These are phyloP conservation scores for Asparagopsis taxiformis DNA, from an alignment of 31 red algal genomes.

Conservation along the genomic window DNA sequence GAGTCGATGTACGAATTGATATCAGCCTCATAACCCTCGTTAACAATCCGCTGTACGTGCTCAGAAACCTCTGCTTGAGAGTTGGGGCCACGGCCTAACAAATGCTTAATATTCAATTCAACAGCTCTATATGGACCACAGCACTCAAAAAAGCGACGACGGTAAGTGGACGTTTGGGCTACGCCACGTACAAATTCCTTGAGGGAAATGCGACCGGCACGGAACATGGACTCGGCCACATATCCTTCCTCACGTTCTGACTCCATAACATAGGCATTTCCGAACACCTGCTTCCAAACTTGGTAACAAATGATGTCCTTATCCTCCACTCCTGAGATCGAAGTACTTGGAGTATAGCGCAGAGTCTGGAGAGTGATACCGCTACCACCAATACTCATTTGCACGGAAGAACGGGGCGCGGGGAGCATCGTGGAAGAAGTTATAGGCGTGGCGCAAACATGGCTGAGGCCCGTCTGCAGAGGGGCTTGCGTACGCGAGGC, in stretches of 20 bases:
- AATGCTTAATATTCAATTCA: slow-evolving; percentile 88
- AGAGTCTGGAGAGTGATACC: slow-evolving; percentile 71
- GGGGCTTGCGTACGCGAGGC: no score
- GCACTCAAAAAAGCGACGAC: slow-evolving; percentile 81
- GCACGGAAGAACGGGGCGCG: not conserved
- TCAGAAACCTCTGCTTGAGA: slow-evolving; percentile 64
- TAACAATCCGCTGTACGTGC: slow-evolving; percentile 55
- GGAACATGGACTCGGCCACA: slow-evolving; percentile 76
- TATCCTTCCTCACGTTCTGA: slow-evolving; percentile 76
- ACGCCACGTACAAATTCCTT: slow-evolving; percentile 87
- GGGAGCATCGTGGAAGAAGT: not conserved
- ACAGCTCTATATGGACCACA: slow-evolving; percentile 82
- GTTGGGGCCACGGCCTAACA: slow-evolving; percentile 80
- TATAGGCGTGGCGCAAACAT: not conserved
- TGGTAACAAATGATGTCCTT: slow-evolving; percentile 54
- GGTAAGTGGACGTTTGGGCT: slow-evolving; percentile 72
- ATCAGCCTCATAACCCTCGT: slow-evolving; percentile 71
- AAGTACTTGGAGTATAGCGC: slow-evolving; percentile 51
- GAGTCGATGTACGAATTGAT: slow-evolving; percentile 81
- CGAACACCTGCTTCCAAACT: slow-evolving; percentile 87
- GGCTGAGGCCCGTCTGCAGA: not conserved
- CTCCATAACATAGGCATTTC: slow-evolving; percentile 93
- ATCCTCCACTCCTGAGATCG: slow-evolving; percentile 45
- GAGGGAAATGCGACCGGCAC: slow-evolving; percentile 61
- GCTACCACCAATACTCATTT: not conserved